Conservation (phyloP, 139 green algal genomes). For the Chlamydomonas eustigma region DNA sequence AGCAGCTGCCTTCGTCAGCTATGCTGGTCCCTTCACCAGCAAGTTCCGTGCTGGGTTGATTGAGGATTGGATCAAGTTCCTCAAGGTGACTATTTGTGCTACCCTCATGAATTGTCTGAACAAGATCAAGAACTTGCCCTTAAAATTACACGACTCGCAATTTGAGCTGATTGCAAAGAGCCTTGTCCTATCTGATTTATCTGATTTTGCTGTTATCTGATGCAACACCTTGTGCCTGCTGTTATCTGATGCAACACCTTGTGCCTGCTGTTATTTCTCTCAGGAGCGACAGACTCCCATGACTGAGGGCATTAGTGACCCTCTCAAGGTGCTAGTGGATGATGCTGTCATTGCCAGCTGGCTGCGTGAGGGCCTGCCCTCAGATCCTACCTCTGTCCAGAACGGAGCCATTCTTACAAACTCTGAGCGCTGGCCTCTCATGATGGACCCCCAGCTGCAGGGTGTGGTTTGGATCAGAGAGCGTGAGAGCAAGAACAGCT, state of each 20-base stretch:
- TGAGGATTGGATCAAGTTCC: slow-evolving; percentile 68
- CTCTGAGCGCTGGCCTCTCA: slow-evolving; percentile 76
- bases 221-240: too few species aligned
- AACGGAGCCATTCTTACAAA: slow-evolving; percentile 80
- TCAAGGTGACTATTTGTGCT: too few species aligned
- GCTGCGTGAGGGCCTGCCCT: slow-evolving; percentile 71
- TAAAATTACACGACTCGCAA: too few species aligned
- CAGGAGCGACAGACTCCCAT: slow-evolving; percentile 61
- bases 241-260: too few species aligned
- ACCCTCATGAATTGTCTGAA: too few species aligned
- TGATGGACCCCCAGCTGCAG: slow-evolving; percentile 87
- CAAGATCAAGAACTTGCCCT: too few species aligned
- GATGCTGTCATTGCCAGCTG: slow-evolving; percentile 69
- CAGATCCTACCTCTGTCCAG: slow-evolving; percentile 68
- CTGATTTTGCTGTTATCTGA: too few species aligned
- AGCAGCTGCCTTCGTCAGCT: slow-evolving; percentile 65
- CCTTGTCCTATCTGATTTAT: too few species aligned
- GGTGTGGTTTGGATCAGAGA: slow-evolving; percentile 87
- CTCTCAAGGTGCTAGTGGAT: slow-evolving; percentile 74
- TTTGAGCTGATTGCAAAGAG: too few species aligned
- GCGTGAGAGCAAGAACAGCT: slow-evolving; percentile 72
- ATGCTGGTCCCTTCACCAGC: slow-evolving; percentile 72
- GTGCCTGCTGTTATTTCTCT: too few species aligned
- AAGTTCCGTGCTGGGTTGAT: slow-evolving; percentile 66
- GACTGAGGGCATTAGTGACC: slow-evolving; percentile 70